Base-by-base conservation (phyloP, 163 green algal genomes). In the Scenedesmus sp. region DNA sequence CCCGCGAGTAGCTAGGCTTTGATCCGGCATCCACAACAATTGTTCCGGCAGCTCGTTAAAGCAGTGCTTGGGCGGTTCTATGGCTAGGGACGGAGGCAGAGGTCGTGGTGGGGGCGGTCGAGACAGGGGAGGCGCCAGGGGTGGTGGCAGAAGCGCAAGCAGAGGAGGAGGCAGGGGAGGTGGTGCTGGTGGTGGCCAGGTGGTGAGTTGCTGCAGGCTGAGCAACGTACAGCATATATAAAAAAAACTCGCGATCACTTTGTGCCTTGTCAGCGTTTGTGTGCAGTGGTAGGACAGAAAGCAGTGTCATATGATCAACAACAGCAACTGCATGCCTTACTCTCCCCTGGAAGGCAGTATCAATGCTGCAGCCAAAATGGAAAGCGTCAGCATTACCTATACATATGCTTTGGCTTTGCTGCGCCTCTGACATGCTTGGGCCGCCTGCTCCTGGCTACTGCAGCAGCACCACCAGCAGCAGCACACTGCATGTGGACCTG, bases 131-230 rank as follows among this genome's bases (percentile, higher is more conserved):
- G 18, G 72, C 0, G 35, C 35, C 72, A 30, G 72, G 35, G 35
- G 72, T 30, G 72, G 65, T 20, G 65, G 72, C 37, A 46, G 35
- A 46, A 35, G 72, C 72, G 35, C 35, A 22, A 46, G 72, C 37
- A 46, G 72, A 81, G 35, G 37, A 35, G 72, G 72, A 49, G 72
- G 35, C 72, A 44, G 72, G 72, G 35, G 72, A 46, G 72, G 72
- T 44, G 72, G 72, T 33, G 72, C 13, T 81, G 72, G 72, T 49
- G 72, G 72, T 81, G 72, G 35, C 72, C 72, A 81, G 72, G 37
- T 81, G 72, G 72, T 81, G 72, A 81, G 72, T 81, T 81, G 33
- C 15, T 10, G 72, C 35, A 43, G 16, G 12, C 15, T 46, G 35
- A 12, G 35, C 20, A 80, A 4, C 13, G 15, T 4, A 13, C 3